Evolutionary conservation across 371 early-diverging fungal species (phyloP).

Genomic region (Apophysomyces variabilis): DNA sequence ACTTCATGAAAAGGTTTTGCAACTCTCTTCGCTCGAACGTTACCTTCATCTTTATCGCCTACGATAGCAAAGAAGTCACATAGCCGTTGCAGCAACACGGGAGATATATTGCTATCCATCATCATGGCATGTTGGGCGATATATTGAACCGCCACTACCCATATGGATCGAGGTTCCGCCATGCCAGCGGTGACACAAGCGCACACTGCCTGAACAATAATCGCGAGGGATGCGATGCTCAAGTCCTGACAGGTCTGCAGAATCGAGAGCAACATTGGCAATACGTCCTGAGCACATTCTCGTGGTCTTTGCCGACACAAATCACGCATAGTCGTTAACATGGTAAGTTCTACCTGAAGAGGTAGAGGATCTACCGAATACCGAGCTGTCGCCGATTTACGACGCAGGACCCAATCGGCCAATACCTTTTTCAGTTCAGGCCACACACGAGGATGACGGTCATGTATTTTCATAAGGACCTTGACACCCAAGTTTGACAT

Average conservation of each 20-base stretch:
- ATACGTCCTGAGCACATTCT: slow-evolving; percentile 55
- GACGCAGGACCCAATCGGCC: slow-evolving; percentile 58
- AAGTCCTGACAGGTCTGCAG: slow-evolving; percentile 55
- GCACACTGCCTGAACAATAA: slow-evolving; percentile 52
- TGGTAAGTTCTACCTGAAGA: slow-evolving; percentile 59
- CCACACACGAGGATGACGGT: slow-evolving; percentile 63
- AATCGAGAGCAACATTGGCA: slow-evolving; percentile 57
- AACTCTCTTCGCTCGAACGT: not conserved
- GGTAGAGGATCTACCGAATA: slow-evolving; percentile 15
- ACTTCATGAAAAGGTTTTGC: too few species aligned
- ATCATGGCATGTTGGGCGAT: slow-evolving; percentile 52
- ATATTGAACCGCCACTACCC: slow-evolving; percentile 56
- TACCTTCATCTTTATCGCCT: slow-evolving; percentile 58
- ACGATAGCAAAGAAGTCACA: slow-evolving; percentile 57
- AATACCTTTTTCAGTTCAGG: slow-evolving; percentile 58
- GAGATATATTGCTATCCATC: slow-evolving; percentile 13
- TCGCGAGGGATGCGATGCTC: slow-evolving; percentile 48
- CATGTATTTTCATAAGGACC: slow-evolving; percentile 48
- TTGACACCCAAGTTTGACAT: slow-evolving; percentile 57
- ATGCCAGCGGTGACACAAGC: slow-evolving; percentile 50
- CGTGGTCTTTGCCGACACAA: slow-evolving; percentile 46
- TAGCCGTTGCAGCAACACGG: slow-evolving; percentile 28
- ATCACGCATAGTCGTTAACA: slow-evolving; percentile 59
- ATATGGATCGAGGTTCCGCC: slow-evolving; percentile 60
- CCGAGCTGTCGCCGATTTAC: slow-evolving; percentile 36